Evolutionary conservation across 441 rosid genomes (phyloP), one percentile per base, ranked within the genome.

Genomic region (Arabidopsis hybrid): DNA sequence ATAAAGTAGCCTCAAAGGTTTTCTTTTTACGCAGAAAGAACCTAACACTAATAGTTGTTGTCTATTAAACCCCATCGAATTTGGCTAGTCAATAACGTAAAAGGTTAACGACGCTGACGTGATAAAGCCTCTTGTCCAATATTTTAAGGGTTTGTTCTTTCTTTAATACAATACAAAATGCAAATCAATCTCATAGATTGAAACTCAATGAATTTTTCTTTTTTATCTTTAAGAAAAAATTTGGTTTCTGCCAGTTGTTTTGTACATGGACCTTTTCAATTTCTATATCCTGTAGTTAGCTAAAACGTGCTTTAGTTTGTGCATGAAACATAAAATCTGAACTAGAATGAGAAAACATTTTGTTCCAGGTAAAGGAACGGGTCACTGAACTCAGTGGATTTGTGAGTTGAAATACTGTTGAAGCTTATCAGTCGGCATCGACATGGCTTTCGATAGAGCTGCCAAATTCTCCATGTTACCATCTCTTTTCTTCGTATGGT

Each of bases 381-480:
- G 57, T 36, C 58, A 38, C 34, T 10, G 32, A 14, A 11, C 29
- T 59, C 67, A 35, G 16, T 46, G 59, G 6, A 16, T 32, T 42
- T 13, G 12, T 11, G 65, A 69, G 36, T 53, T 52, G 76, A 73
- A 46, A 60, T 74, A 77, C 67, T 50, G 71, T 40, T 65, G 69
- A 61, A 81, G 60, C 71, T 81, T 79, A 67, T 68, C 81, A 31
- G 67, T 71, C 29, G 72, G 74, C 6, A 6, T 50, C 13, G 5
- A 8, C 21, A 46, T 18, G 51, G 5, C 52, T 47, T 61, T 67
- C 17, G 18, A 52, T 72, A 68, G 34, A 5, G 63, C 80, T 6
- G 14, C 72, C 56, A 79, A 43, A 53, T 82, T 75, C 47, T 79
- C 83, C 60, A 60, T 66, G 35, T 49, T 75, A 36, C 40, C 77